Conservation (phyloP, 768 basidiomycete genomes). For the Boletus patriciae region DNA sequence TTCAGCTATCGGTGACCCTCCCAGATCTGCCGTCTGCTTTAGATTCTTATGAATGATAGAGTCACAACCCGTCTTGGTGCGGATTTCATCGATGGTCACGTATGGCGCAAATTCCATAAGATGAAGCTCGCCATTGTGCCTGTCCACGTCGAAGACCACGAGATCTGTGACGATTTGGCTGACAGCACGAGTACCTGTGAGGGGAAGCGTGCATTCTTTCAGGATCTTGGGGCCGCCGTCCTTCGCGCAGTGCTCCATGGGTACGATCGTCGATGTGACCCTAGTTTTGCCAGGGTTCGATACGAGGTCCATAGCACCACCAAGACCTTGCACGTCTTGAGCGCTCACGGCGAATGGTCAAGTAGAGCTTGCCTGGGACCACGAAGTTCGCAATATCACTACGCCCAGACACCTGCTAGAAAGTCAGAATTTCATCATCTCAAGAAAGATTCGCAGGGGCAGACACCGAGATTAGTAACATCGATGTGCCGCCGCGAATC, state of each 20-base stretch:
- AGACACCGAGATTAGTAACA: conserved; percentile 85
- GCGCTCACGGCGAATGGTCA: conserved; percentile 37
- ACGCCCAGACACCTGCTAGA: conserved; percentile 75
- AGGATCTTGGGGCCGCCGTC: conserved; percentile 86
- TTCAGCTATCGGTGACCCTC: neutral
- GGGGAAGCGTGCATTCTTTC: conserved; percentile 72
- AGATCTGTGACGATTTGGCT: conserved; percentile 91
- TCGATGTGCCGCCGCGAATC: conserved; percentile 97
- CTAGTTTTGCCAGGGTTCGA: conserved; percentile 94
- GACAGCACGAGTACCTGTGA: conserved; percentile 83
- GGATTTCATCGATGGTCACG: conserved; percentile 76
- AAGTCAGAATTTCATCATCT: neutral
- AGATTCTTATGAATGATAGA: conserved; percentile 60
- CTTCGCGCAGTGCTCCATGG: conserved; percentile 88
- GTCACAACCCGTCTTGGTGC: conserved; percentile 76
- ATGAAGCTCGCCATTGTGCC: conserved; percentile 62
- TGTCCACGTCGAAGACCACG: conserved; percentile 84
- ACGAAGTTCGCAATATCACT: conserved; percentile 97
- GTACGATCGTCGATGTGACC: conserved; percentile 79
- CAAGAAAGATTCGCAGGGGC: conserved; percentile 45
- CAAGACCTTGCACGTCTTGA: conserved; percentile 59
- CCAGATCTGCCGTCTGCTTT: conserved; percentile 43
- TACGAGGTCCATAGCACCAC: conserved; percentile 92
- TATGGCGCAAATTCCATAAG: conserved; percentile 79
- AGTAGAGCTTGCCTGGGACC: conserved; percentile 83